Evolutionary conservation across 352 stramenopile species (phyloP).

Genomic region (Phytophthora niederhauseri): DNA sequence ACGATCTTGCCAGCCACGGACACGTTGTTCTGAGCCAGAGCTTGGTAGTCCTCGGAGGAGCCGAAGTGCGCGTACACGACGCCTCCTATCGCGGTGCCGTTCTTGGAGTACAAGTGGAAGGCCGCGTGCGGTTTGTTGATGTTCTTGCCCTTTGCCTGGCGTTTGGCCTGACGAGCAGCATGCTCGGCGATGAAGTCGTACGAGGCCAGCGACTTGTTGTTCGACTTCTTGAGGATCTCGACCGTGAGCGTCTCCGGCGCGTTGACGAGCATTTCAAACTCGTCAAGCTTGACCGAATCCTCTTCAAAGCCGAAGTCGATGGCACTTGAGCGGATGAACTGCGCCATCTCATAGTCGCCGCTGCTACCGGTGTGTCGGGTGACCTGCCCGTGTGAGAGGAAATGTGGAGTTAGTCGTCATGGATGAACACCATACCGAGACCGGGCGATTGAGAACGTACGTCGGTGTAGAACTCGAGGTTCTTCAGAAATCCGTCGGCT

Average conservation of each 20-base stretch:
- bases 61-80: slow-evolving; percentile 86
- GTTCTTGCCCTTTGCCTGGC: slow-evolving; percentile 36
- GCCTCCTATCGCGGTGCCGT: slow-evolving; percentile 57
- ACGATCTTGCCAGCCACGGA: slow-evolving; percentile 57
- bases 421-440: not conserved
- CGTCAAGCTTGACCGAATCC: slow-evolving; percentile 76
- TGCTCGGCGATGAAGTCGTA: slow-evolving; percentile 39
- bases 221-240: slow-evolving; percentile 32
- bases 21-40: slow-evolving; percentile 53
- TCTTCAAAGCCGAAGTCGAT: slow-evolving; percentile 82
- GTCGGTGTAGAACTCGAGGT: slow-evolving; percentile 73
- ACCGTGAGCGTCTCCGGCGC: slow-evolving; percentile 66
- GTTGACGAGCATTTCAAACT: slow-evolving; percentile 85
- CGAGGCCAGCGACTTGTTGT: slow-evolving; percentile 30
- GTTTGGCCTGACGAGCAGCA: slow-evolving; percentile 29
- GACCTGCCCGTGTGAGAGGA: slow-evolving; percentile 29
- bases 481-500: slow-evolving; percentile 65
- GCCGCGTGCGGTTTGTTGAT: slow-evolving; percentile 44
- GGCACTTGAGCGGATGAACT: slow-evolving; percentile 75
- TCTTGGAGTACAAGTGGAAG: slow-evolving; percentile 87
- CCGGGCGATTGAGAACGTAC: slow-evolving; percentile 24
- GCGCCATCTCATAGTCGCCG: slow-evolving; percentile 75
- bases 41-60: slow-evolving; percentile 65
- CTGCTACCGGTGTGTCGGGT: slow-evolving; percentile 62
- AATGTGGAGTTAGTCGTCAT: not conserved